Percentiles rank a stretch among this genome's conserved stretches.
These are phyloP conservation scores for Aspergillus felis DNA, from an alignment of 2,329 filamentous ascomycete genomes.

Conservation along the genomic window DNA sequence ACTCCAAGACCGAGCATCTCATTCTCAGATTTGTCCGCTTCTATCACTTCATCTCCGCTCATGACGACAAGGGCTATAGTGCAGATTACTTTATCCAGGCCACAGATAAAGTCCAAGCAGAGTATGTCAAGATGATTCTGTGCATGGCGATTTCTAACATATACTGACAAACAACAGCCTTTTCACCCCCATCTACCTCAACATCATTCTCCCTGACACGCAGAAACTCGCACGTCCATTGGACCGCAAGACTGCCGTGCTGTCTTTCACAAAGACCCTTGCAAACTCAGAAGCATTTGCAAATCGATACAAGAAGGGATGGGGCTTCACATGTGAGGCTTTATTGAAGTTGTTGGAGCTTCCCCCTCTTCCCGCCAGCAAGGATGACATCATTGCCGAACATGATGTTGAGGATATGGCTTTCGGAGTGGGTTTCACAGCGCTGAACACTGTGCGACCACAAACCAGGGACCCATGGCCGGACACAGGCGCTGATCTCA, in stretches of 20 bases:
- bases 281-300: constrained; percentile 83
- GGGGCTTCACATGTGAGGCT: constrained; percentile 85
- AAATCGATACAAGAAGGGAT: constrained; percentile 78
- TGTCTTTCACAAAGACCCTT: constrained; percentile 89
- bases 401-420: constrained; percentile 91
- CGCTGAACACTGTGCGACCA: constrained; percentile 83
- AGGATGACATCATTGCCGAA: constrained; percentile 76
- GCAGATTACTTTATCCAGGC: constrained; percentile 87
- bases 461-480: constrained; percentile 75
- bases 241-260: constrained; percentile 88
- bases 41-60: constrained; percentile 85
- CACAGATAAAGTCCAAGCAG: constrained; percentile 74
- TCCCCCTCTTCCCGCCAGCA: constrained; percentile 68
- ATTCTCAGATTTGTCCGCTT: constrained; percentile 86
- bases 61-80: constrained; percentile 75
- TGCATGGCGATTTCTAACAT: background rate
- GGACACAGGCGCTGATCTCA: constrained; percentile 73
- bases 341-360: constrained; percentile 86
- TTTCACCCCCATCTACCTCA: constrained; percentile 81
- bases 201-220: constrained; percentile 81
- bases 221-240: constrained; percentile 81
- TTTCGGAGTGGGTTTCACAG: constrained; percentile 92
- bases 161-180: constrained; percentile 44
- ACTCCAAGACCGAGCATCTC: constrained; percentile 76
- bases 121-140: constrained; percentile 40